These are phyloP conservation scores for Talaromyces sp. DNA, from an alignment of 2,329 filamentous ascomycete genomes.

Conservation along the genomic window DNA sequence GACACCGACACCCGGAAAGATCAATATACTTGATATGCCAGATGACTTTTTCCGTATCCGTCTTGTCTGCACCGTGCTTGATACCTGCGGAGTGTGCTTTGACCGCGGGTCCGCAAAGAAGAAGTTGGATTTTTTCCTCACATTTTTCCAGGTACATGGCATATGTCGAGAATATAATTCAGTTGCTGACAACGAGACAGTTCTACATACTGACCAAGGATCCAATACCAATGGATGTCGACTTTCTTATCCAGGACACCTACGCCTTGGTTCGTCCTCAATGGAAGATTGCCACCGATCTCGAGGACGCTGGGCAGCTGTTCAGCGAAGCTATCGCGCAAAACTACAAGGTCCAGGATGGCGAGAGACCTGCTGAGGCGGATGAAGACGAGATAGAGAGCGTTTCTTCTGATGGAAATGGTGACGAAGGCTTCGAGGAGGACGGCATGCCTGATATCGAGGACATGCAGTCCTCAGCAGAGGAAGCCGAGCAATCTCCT, in stretches of 20 bases:
- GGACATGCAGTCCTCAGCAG: slow-evolving; percentile 50
- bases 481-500: slow-evolving; percentile 43
- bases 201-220: slow-evolving; percentile 94
- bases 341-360: slow-evolving; percentile 75
- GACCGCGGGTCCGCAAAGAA: slow-evolving; percentile 90
- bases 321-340: slow-evolving; percentile 86
- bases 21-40: slow-evolving; percentile 75
- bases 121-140: slow-evolving; percentile 95
- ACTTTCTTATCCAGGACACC: slow-evolving; percentile 92
- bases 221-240: slow-evolving; percentile 88
- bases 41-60: slow-evolving; percentile 97
- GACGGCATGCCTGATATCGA: slow-evolving; percentile 51
- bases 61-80: slow-evolving; percentile 79
- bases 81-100: slow-evolving; percentile 95
- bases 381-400: slow-evolving; percentile 72
- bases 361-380: slow-evolving; percentile 63
- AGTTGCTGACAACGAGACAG: slow-evolving; percentile 35
- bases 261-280: slow-evolving; percentile 80
- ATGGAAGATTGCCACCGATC: slow-evolving; percentile 78
- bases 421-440: slow-evolving; percentile 70
- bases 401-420: slow-evolving; percentile 69
- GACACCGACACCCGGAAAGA: slow-evolving; percentile 69
- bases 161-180: not conserved
- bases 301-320: slow-evolving; percentile 75
- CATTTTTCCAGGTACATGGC: slow-evolving; percentile 71